These are phyloP conservation scores for Heliamphora pulchella DNA, from an alignment of 179 eudicot genomes.

Conservation along the genomic window DNA sequence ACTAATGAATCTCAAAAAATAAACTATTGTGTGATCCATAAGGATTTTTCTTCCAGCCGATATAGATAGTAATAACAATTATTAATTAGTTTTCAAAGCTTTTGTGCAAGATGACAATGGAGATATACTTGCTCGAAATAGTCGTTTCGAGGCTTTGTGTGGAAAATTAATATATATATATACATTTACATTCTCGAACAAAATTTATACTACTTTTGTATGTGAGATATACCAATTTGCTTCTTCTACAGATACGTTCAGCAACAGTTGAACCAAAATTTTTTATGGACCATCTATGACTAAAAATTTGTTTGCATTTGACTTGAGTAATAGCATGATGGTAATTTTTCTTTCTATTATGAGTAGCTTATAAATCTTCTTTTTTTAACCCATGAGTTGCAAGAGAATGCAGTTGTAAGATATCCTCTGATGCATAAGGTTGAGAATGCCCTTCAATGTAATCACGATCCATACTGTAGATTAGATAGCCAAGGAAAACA, in stretches of 20 bases:
- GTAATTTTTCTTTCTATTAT: too few relatives aligned
- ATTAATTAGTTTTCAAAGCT: background rate
- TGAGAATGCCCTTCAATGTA: conserved; percentile 17
- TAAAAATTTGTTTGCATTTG: too few relatives aligned
- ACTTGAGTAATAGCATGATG: too few relatives aligned
- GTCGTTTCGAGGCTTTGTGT: too few relatives aligned
- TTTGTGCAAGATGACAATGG: background rate
- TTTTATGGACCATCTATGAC: background rate
- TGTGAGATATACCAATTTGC: background rate
- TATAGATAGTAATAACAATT: background rate
- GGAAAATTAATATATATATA: background rate
- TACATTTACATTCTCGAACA: background rate
- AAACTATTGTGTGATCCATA: background rate
- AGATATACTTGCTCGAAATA: background rate
- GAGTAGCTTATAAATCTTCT: conserved; percentile 7
- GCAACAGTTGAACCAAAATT: background rate
- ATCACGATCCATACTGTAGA: conserved; percentile 12
- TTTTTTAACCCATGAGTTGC: conserved; percentile 1
- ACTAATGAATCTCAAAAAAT: background rate
- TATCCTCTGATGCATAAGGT: conserved; percentile 18
- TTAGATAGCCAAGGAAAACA: background rate
- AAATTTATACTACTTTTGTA: background rate
- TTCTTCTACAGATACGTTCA: background rate
- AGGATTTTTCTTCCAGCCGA: background rate
- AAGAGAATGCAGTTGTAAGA: conserved; percentile 17